A percentile compares a stretch with the other conserved stretches of the same genome.
phyloP scores from a whole-genome alignment of 148 eudicot species.

The Chenopodium album region DNA sequence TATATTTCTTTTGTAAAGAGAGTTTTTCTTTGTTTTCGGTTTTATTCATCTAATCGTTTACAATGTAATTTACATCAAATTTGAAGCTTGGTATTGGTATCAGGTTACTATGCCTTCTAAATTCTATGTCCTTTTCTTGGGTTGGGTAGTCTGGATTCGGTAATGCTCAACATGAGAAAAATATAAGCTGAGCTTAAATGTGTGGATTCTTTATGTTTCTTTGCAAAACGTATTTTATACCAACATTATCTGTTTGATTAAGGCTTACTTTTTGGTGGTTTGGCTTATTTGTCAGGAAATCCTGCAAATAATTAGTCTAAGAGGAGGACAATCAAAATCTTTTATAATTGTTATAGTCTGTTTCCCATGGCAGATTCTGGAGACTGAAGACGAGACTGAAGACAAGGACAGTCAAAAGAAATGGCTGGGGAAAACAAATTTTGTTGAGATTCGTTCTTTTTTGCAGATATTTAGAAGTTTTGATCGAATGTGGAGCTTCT shows the following conservation, averaged over 20 bases:
- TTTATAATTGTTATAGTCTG: background rate
- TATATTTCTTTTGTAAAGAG: background rate
- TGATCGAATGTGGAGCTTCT: conserved; percentile 94
- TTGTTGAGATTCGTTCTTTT: conserved; percentile 89
- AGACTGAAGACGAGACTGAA: conserved; percentile 11
- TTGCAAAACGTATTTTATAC: background rate
- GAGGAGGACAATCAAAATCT: background rate
- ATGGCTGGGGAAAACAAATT: conserved; percentile 96
- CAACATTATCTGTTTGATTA: background rate
- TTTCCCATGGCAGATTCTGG: conserved; percentile 28
- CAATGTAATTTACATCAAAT: too few species aligned
- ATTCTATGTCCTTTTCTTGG: background rate
- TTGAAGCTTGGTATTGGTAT: background rate
- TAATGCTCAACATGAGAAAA: background rate
- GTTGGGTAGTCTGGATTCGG: background rate
- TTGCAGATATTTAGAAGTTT: conserved; percentile 92
- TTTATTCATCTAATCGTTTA: too few species aligned
- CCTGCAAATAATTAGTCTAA: background rate
- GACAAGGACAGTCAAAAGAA: conserved; percentile 37
- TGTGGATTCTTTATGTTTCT: background rate
- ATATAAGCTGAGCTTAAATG: background rate
- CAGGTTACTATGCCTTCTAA: background rate
- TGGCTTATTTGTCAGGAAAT: background rate
- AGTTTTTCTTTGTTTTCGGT: background rate
- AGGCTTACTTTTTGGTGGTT: background rate